Conservation (phyloP, 73 alveolate species). For the Uronychia binucleata region DNA sequence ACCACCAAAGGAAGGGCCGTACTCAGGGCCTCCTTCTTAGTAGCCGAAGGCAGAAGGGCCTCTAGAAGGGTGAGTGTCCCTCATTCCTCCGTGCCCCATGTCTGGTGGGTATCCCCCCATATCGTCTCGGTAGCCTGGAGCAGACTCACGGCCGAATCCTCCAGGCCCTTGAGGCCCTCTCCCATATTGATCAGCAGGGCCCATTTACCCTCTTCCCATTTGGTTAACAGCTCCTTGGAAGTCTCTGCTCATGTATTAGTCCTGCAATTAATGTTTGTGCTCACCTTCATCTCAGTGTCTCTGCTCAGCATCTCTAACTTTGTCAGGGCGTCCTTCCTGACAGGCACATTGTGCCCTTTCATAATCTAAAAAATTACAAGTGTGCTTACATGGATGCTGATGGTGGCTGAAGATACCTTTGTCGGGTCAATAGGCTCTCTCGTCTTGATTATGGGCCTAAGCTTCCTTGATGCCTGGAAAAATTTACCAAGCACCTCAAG, state of each 20-base stretch:
- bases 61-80: neutral
- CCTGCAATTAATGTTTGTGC: too few relatives aligned
- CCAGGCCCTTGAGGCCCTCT: slow-evolving; percentile 45
- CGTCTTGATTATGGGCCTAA: slow-evolving; percentile 47
- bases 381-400: slow-evolving; percentile 79
- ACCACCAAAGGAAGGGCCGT: neutral
- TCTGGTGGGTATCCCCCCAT: neutral
- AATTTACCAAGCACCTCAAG: slow-evolving; percentile 45
- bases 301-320: slow-evolving; percentile 31
- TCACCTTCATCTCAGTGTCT: slow-evolving; percentile 16
- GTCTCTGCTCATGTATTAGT: slow-evolving; percentile 27
- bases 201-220: slow-evolving; percentile 52
- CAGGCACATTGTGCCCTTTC: slow-evolving; percentile 90
- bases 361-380: too few relatives aligned
- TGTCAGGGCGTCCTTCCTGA: slow-evolving; percentile 65
- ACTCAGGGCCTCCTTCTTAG: neutral
- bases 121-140: slow-evolving; percentile 25
- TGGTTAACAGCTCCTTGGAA: slow-evolving; percentile 58
- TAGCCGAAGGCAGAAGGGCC: neutral
- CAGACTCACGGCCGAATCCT: too few relatives aligned
- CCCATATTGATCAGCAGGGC: slow-evolving; percentile 34
- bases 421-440: slow-evolving; percentile 42
- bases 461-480: slow-evolving; percentile 51
- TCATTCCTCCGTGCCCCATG: neutral
- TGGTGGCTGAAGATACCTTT: slow-evolving; percentile 43